A percentile compares a stretch with the other conserved stretches of the same genome.
phyloP scores from a whole-genome alignment of 805 yeast species.

The Lachancea mirantina region DNA sequence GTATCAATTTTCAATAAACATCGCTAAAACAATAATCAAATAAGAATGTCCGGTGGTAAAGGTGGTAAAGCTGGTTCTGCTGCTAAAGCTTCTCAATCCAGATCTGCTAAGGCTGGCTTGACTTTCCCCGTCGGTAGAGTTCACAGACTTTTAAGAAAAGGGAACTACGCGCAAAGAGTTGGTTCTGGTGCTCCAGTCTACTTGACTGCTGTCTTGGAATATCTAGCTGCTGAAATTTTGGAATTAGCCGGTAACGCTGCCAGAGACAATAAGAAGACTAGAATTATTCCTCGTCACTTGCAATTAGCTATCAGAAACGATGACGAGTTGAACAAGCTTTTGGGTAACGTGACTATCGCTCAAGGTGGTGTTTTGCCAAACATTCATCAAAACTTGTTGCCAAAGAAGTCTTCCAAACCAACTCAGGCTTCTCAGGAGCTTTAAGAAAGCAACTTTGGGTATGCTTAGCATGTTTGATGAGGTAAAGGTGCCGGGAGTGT shows the following conservation, averaged over 20 bases:
- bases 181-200: constrained; percentile 98
- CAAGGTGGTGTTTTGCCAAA: constrained; percentile 98
- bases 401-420: constrained; percentile 54
- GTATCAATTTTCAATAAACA: constrained; percentile 1
- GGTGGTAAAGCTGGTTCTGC: constrained; percentile 87
- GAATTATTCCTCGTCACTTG: constrained; percentile 95
- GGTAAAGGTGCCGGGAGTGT: constrained; percentile 7
- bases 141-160: constrained; percentile 88
- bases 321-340: constrained; percentile 89
- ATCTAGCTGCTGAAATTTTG: constrained; percentile 90
- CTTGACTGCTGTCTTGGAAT: constrained; percentile 90
- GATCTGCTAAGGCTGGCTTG: constrained; percentile 95
- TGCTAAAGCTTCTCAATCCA: constrained; percentile 88
- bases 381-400: constrained; percentile 83
- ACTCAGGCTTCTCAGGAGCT: constrained; percentile 56
- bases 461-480: constrained; percentile 7
- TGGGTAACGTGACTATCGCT: constrained; percentile 87
- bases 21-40: neutral
- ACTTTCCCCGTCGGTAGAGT: constrained; percentile 99
- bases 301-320: constrained; percentile 96
- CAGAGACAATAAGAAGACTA: constrained; percentile 95
- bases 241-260: constrained; percentile 98
- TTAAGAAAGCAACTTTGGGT: constrained; percentile 27
- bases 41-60: constrained; percentile 52
- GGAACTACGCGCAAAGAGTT: constrained; percentile 93